A percentile compares a stretch with the other conserved stretches of the same genome.
These are phyloP conservation scores for Botrytis fabae DNA, from an alignment of 2,329 filamentous ascomycete genomes.

Conservation along the genomic window DNA sequence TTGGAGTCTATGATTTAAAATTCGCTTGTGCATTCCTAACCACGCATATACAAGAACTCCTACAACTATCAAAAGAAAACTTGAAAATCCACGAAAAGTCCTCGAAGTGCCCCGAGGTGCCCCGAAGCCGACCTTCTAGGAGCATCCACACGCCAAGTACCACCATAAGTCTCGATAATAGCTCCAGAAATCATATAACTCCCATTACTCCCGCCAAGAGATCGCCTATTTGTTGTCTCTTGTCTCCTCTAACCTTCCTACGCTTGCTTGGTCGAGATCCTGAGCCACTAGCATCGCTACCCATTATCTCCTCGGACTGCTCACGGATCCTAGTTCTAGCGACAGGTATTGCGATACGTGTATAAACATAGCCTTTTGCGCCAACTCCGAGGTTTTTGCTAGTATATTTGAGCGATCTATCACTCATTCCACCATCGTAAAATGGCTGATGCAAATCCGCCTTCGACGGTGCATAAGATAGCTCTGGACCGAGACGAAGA, in stretches of 20 bases:
- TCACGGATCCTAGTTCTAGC: not conserved
- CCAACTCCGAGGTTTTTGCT: not conserved
- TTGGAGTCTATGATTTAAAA: not conserved
- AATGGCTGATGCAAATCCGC: constrained; percentile 8
- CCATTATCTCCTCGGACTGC: not conserved
- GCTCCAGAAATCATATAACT: not conserved
- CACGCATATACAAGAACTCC: not conserved
- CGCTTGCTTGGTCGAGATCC: not conserved
- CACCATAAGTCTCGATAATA: accelerated
- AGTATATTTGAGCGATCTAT: constrained; percentile 11
- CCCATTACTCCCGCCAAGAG: not conserved
- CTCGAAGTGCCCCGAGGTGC: not conserved
- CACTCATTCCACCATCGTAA: constrained; percentile 2
- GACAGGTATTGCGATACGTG: not conserved
- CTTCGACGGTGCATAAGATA: not conserved
- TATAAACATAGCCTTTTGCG: not conserved
- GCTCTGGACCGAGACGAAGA: constrained; percentile 34
- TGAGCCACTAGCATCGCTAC: not conserved
- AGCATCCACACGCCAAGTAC: no score
- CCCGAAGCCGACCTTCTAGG: no score
- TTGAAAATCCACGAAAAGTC: not conserved
- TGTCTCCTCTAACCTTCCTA: constrained; percentile 1
- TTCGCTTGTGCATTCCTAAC: not conserved
- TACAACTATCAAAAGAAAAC: not conserved
- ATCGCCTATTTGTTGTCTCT: not conserved